A percentile compares a stretch with the other conserved stretches of the same genome.
Evolutionary conservation across 208 protist genomes (phyloP).

Genomic region (Trichomonas vaginalis): DNA sequence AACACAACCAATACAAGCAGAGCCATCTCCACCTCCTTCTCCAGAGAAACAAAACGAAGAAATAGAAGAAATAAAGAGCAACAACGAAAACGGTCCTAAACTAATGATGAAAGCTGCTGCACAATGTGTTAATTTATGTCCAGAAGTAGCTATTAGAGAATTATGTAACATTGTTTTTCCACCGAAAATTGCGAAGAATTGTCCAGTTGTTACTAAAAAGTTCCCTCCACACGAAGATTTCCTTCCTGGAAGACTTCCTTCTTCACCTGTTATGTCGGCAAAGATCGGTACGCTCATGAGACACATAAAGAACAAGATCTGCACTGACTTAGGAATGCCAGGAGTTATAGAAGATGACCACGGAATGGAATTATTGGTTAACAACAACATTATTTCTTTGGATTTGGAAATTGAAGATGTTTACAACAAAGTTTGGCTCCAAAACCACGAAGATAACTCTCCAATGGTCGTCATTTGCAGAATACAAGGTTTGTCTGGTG

Average conservation of each 20-base stretch:
- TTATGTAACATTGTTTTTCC: not conserved
- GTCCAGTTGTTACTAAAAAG: not conserved
- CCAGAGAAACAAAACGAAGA: not conserved
- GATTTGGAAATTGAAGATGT: slow-evolving; percentile 40
- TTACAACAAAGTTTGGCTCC: slow-evolving; percentile 58
- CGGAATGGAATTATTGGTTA: slow-evolving; percentile 24
- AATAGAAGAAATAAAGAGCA: not conserved
- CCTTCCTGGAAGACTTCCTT: not conserved
- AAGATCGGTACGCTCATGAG: not conserved
- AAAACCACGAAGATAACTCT: slow-evolving; percentile 22
- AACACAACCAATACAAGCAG: not conserved
- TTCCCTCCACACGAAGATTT: not conserved
- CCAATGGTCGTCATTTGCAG: slow-evolving; percentile 56
- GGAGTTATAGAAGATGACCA: slow-evolving; percentile 11
- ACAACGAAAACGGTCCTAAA: not conserved
- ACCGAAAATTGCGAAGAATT: not conserved
- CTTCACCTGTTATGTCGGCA: not conserved
- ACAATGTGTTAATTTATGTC: not conserved
- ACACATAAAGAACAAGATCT: slow-evolving; percentile 20
- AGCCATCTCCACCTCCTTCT: not conserved
- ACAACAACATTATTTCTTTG: slow-evolving; percentile 22
- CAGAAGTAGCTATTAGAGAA: not conserved
- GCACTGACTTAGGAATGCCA: slow-evolving; percentile 10
- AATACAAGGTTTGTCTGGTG: slow-evolving; percentile 60
- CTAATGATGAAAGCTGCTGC: not conserved